Evolutionary conservation across 352 stramenopile genomes (phyloP), one percentile per base, ranked within the genome.

Genomic region (Thraustochytrium sp.): DNA sequence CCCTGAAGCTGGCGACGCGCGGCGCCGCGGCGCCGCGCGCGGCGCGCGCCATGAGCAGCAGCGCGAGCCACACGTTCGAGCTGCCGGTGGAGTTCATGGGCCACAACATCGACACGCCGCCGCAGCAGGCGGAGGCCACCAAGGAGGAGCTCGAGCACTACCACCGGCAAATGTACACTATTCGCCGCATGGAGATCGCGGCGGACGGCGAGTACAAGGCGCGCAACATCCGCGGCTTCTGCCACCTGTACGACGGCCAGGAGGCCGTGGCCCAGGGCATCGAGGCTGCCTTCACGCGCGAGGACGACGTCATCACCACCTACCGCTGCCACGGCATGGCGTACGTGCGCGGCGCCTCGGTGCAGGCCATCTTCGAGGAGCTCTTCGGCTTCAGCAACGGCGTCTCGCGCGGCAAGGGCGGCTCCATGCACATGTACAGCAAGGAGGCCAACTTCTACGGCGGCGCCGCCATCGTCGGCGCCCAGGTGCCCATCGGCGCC

Each of bases 151-250:
- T 99, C 72, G 82, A 99, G 65, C 85, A 86, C 18, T 98, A 98
- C 89, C 98, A 99, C 88, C 91, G 96, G 87, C 87, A 98, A 62
- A 99, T 99, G 97, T 99, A 99, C 93, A 98, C 93, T 21, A 99
- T 99, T 95, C 94, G 97, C 85, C 94, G 97, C 76, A 99, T 99
- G 97, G 97, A 99, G 90, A 99, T 99, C 88, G 99, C 97, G 13
- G 99, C 96, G 86, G 97, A 99, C 89, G 99, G 98, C 84, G 96
- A 99, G 89, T 99, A 99, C 93, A 99, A 99, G 93, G 89, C 90
- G 2, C 54, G 55, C n/a, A 87, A 88, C 82, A 99, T 99, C 89
- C 96, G 96, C 82, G 97, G 97, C 55, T 99, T 99, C 87, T 99
- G 97, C 89, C 97, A 99, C 88, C 88, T 99, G 86, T 99, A 99